Evolutionary conservation across 441 rosid genomes (phyloP).

Genomic region (Arabidopsis lyrata): DNA sequence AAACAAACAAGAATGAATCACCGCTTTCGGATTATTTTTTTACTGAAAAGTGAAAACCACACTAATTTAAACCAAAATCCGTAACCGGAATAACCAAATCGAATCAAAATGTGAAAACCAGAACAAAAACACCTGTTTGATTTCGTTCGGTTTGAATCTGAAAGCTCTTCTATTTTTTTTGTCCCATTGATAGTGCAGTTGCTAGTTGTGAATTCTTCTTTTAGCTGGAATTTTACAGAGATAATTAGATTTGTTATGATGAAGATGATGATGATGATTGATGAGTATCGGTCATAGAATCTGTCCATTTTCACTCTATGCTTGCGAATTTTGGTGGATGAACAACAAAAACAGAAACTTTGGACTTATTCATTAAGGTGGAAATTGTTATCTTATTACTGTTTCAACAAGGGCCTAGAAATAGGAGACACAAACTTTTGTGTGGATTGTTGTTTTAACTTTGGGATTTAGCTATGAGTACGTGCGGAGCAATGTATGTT

Average conservation of each 20-base stretch:
- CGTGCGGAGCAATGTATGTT: no score
- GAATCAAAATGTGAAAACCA: no score
- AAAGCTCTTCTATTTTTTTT: neutral
- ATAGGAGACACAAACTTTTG: no score
- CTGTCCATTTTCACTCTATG: neutral
- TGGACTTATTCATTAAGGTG: neutral
- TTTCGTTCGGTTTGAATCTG: constrained; percentile 4
- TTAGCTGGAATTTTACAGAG: neutral
- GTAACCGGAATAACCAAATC: no score
- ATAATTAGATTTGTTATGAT: neutral
- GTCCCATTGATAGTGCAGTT: neutral
- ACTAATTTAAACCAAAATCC: no score
- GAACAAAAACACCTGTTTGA: neutral
- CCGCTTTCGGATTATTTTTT: no score
- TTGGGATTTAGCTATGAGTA: no score
- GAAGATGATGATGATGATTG: neutral
- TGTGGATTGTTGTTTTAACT: no score
- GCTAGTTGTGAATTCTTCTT: neutral
- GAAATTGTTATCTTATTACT: no score
- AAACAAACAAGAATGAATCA: no score
- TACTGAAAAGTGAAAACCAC: no score
- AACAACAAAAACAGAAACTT: neutral
- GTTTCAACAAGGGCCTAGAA: no score
- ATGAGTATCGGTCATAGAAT: neutral
- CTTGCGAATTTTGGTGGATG: neutral